These are phyloP conservation scores for Puccinellia tenuiflora DNA, from an alignment of 176 grass and related monocot genomes.

Conservation along the genomic window DNA sequence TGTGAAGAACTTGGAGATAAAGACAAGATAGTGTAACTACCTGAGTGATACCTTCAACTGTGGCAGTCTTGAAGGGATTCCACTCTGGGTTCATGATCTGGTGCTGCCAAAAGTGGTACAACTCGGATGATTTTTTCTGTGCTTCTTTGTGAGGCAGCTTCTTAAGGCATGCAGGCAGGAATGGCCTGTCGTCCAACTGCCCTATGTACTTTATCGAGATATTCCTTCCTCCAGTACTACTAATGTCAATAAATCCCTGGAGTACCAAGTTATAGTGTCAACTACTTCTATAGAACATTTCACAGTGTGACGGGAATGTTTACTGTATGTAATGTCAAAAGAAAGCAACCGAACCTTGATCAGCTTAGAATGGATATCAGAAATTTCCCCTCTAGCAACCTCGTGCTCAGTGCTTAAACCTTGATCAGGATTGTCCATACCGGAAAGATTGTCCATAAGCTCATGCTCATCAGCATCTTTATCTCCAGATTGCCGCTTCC, in stretches of 20 bases:
- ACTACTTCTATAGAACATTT: not conserved
- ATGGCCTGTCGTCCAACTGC: conserved; percentile 15
- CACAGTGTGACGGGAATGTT: not conserved
- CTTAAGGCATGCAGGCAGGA: conserved; percentile 1
- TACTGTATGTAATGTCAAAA: not conserved
- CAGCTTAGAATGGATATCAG: conserved; percentile 5
- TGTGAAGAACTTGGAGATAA: not conserved
- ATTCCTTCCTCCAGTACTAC: not conserved
- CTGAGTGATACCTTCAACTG: not conserved
- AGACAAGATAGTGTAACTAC: not conserved
- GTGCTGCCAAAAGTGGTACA: conserved; percentile 16
- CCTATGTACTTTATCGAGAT: conserved; percentile 32
- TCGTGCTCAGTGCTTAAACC: not conserved
- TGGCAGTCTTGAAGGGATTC: conserved; percentile 34
- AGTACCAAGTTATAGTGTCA: conserved; percentile 1
- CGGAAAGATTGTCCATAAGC: not conserved
- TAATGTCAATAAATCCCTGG: not conserved
- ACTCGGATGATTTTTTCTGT: not conserved
- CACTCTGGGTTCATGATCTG: conserved; percentile 16
- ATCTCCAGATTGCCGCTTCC: not conserved
- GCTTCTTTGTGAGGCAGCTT: conserved; percentile 12
- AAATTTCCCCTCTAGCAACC: not conserved
- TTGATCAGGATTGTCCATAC: not conserved
- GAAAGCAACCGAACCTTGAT: not conserved
- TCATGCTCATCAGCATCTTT: not conserved